Base-by-base conservation (phyloP, 805 yeast species). In the Debaryomyces prosopidis region DNA sequence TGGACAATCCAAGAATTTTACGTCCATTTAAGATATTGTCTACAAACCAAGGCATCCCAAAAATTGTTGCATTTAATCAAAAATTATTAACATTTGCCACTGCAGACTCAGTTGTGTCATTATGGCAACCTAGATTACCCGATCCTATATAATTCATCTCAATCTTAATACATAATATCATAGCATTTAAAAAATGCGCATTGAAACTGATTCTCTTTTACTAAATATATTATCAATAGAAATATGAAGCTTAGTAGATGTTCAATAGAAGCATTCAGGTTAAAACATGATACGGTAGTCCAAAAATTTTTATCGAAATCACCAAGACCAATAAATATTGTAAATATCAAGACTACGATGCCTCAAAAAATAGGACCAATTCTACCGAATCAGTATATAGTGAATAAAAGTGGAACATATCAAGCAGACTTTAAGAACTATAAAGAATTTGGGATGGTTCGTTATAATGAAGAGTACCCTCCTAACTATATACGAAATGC, bases 31-130 rank as follows among this genome's bases (percentile, higher is more conserved):
- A 59, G 37, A 48, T 48, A n/a, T 30, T 66, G 5, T 44, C 51
- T 1, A 50, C 55, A 19, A 53, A 58, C 36, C 57, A 58, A 33
- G 70, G 68, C 4, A 51, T 75, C 5, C 81, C 87, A 1, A 66
- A 77, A 51, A 67, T 81, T 41, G 59, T 80, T 9, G 68, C 75
- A 17, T 84, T 84, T 62, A 82, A 84, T 53, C 92, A 92, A 1
- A 76, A 77, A 49, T 61, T 78, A 30, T 71, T 81, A 59, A 71
- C 77, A 46, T 60, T 87, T 52, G 86, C 89, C 2, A 75, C 89
- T 1, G 89, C 87, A 6, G 87, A 82, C 57, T 76, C 59, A 38
- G 50, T 59, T 5, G 76, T 71, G 7, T 48, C 64, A 5, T 50
- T 72, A 27, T 72, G 77, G 77, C 64, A 63, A 45, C 68, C 75